These are phyloP conservation scores for Saturnispora halmiae DNA, from an alignment of 805 yeast genomes.

Conservation along the genomic window DNA sequence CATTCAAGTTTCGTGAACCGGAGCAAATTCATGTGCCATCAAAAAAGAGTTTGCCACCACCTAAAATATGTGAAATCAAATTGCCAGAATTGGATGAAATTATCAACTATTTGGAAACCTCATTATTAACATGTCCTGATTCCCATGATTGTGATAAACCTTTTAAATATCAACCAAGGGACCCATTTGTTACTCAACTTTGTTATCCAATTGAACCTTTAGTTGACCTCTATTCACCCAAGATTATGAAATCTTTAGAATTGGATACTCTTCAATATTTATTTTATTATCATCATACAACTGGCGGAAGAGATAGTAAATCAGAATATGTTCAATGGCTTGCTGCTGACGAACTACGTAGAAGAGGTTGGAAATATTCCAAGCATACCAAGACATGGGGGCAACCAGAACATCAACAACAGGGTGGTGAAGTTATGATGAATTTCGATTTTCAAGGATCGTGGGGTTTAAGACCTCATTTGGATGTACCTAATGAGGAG, in stretches of 20 bases:
- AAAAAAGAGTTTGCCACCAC: conserved; percentile 5
- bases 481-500: conserved; percentile 17
- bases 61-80: conserved; percentile 30
- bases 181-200: conserved; percentile 83
- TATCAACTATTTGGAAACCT: conserved; percentile 57
- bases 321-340: conserved; percentile 25
- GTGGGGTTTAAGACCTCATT: conserved; percentile 26
- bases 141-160: conserved; percentile 86
- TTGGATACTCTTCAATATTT: conserved; percentile 85
- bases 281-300: conserved; percentile 63
- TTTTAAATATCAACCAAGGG: conserved; percentile 57
- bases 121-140: conserved; percentile 86
- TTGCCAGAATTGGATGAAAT: conserved; percentile 50
- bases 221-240: conserved; percentile 53
- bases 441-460: conserved; percentile 27
- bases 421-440: conserved; percentile 13
- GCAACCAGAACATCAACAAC: conserved; percentile 8
- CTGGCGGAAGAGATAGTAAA: conserved; percentile 26
- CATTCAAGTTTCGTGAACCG: conserved; percentile 13
- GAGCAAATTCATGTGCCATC: conserved; percentile 10
- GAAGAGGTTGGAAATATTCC: conserved; percentile 14
- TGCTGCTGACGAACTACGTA: conserved; percentile 22
- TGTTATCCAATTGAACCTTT: conserved; percentile 85
- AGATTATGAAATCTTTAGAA: conserved; percentile 62
- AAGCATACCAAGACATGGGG: conserved; percentile 12